Conservation (phyloP, 306 rosid species). For the Oxytropis ochrocephala region DNA sequence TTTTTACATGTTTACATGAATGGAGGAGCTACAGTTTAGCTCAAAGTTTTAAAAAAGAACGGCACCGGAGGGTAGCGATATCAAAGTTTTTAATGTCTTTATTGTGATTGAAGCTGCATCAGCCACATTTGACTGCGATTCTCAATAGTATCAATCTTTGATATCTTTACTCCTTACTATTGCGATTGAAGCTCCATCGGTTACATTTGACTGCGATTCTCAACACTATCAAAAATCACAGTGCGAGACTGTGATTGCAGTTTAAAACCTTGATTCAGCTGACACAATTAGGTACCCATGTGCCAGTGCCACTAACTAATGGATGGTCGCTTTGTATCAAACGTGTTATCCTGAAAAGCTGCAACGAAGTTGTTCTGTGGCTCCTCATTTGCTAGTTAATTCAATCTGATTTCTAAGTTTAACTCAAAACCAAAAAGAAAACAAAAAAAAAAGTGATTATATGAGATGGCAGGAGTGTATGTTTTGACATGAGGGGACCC, state of each 20-base stretch:
- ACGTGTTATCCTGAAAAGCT: slow-evolving; percentile 15
- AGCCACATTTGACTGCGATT: no score
- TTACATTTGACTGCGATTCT: no score
- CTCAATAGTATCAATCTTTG: no score
- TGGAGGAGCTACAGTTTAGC: slow-evolving; percentile 8
- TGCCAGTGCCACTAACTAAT: slow-evolving; percentile 30
- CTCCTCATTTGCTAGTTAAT: slow-evolving; percentile 15
- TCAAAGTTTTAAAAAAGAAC: not conserved
- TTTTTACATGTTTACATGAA: slow-evolving; percentile 18
- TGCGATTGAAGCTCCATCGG: no score
- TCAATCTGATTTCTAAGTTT: slow-evolving; percentile 1
- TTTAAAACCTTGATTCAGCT: not conserved
- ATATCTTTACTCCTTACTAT: no score
- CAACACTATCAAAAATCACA: no score
- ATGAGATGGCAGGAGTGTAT: not conserved
- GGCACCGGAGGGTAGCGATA: no score
- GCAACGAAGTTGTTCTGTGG: slow-evolving; percentile 6
- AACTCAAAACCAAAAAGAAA: not conserved
- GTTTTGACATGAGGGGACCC: slow-evolving; percentile 26
- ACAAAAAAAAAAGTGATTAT: not conserved
- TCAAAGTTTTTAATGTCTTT: no score
- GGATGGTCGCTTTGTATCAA: slow-evolving; percentile 24
- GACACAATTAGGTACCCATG: slow-evolving; percentile 22
- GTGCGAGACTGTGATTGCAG: no score
- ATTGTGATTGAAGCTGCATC: no score